phyloP scores from a whole-genome alignment of 108 stramenopile species.

The Pseudonitzschia multistriata region DNA sequence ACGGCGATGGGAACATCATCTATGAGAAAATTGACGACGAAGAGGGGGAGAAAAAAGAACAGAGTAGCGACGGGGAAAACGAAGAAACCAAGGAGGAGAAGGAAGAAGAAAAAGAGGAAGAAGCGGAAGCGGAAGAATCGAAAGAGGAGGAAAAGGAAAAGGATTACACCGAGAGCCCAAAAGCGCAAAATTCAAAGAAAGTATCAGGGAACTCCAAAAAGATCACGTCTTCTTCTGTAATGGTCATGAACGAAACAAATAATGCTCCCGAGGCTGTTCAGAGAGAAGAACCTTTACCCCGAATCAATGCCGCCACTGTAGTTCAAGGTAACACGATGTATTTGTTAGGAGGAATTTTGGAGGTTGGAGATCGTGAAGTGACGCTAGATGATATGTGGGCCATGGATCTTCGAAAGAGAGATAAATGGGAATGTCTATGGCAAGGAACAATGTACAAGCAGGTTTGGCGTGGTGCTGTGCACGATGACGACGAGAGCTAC shows the following conservation, averaged over 20 bases:
- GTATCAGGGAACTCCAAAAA: neutral
- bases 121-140: constrained; percentile 25
- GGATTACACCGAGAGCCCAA: constrained; percentile 2
- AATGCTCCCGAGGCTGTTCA: constrained; percentile 62
- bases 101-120: constrained; percentile 36
- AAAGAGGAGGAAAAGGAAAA: constrained; percentile 45
- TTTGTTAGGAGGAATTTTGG: constrained; percentile 81
- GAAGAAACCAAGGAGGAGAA: constrained; percentile 36
- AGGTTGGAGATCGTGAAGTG: constrained; percentile 89
- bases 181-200: neutral
- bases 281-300: constrained; percentile 74
- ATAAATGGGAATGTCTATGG: constrained; percentile 83
- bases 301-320: constrained; percentile 64
- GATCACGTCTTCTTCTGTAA: constrained; percentile 56
- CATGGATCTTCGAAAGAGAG: constrained; percentile 79
- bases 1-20: constrained; percentile 85
- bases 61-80: constrained; percentile 26
- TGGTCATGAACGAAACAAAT: constrained; percentile 57
- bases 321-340: constrained; percentile 60
- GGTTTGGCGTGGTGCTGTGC: constrained; percentile 82
- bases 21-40: constrained; percentile 76
- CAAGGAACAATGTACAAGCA: constrained; percentile 86
- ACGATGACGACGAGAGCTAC: constrained; percentile 80
- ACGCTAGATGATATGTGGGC: constrained; percentile 90
- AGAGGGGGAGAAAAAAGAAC: constrained; percentile 25